phyloP scores from a whole-genome alignment of 768 basidiomycete genomes.

The Amanita rubescens region DNA sequence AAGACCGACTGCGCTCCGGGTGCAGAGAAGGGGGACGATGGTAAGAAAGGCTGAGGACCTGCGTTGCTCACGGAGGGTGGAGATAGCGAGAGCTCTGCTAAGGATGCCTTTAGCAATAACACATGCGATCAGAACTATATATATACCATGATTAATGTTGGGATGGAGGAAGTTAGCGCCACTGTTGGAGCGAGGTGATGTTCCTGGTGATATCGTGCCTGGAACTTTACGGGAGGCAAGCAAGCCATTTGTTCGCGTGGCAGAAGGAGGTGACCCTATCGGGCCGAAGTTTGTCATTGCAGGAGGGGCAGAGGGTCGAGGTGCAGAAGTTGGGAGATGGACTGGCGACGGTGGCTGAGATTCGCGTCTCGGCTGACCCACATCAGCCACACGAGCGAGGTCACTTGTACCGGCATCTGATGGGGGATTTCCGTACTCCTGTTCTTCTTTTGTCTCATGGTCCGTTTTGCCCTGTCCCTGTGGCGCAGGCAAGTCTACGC shows the following conservation, averaged over 20 bases:
- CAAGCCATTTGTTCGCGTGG: constrained; percentile 20
- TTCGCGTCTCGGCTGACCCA: constrained; percentile 3
- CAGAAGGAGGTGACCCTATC: constrained; percentile 72
- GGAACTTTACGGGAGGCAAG: constrained; percentile 27
- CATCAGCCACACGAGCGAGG: constrained; percentile 4
- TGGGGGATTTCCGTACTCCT: neutral
- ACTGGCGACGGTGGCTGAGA: constrained; percentile 33
- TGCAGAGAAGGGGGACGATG: constrained; percentile 70
- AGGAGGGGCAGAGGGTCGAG: constrained; percentile 34
- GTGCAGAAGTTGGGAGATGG: constrained; percentile 50
- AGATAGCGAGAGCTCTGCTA: constrained; percentile 19
- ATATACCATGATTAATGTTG: constrained; percentile 3
- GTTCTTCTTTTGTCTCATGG: neutral
- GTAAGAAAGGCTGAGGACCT: constrained; percentile 28
- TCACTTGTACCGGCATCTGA: neutral
- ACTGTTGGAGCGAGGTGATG: constrained; percentile 40
- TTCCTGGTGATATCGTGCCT: constrained; percentile 43
- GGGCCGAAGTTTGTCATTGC: constrained; percentile 63
- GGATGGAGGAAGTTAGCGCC: constrained; percentile 5
- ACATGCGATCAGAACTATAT: neutral
- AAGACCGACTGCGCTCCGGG: constrained; percentile 60
- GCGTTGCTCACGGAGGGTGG: constrained; percentile 21
- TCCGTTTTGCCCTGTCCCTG: constrained; percentile 30
- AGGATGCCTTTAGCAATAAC: neutral
- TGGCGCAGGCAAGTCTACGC: constrained; percentile 36